Percentiles rank a stretch among this genome's conserved stretches.
phyloP scores from a whole-genome alignment of 805 yeast species.

The Clavispora vitiphila region DNA sequence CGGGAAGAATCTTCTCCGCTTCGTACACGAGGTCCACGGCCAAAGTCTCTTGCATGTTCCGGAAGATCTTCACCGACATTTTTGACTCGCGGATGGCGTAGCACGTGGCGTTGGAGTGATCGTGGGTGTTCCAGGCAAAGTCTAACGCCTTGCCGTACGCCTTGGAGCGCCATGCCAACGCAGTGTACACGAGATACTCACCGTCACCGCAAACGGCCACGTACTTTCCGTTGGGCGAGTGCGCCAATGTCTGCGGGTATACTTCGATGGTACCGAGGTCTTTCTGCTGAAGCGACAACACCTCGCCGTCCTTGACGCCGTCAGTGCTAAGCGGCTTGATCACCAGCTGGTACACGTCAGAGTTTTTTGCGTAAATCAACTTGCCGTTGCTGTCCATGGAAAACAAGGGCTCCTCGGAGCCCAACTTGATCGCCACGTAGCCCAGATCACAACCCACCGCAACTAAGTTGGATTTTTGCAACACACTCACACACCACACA shows the following conservation, averaged over 20 bases:
- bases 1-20: conserved; percentile 80
- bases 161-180: conserved; percentile 97
- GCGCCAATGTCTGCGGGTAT: conserved; percentile 80
- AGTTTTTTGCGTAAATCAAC: conserved; percentile 83
- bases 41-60: conserved; percentile 78
- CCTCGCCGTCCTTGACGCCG: conserved; percentile 74
- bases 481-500: conserved; percentile 89
- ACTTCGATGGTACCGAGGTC: conserved; percentile 94
- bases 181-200: conserved; percentile 92
- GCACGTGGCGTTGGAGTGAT: conserved; percentile 52
- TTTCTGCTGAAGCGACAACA: conserved; percentile 70
- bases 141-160: conserved; percentile 86
- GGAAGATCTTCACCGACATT: conserved; percentile 63
- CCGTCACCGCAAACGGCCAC: conserved; percentile 98
- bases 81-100: conserved; percentile 77
- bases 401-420: conserved; percentile 89
- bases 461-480: conserved; percentile 65
- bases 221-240: conserved; percentile 96
- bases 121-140: conserved; percentile 92
- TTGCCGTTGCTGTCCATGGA: conserved; percentile 94
- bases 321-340: conserved; percentile 63
- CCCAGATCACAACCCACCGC: conserved; percentile 97
- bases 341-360: conserved; percentile 81
- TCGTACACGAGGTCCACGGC: conserved; percentile 62
- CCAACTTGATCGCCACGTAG: conserved; percentile 78